Conservation (phyloP, 2,329 filamentous ascomycete species). For the Nemania bipapillata region DNA sequence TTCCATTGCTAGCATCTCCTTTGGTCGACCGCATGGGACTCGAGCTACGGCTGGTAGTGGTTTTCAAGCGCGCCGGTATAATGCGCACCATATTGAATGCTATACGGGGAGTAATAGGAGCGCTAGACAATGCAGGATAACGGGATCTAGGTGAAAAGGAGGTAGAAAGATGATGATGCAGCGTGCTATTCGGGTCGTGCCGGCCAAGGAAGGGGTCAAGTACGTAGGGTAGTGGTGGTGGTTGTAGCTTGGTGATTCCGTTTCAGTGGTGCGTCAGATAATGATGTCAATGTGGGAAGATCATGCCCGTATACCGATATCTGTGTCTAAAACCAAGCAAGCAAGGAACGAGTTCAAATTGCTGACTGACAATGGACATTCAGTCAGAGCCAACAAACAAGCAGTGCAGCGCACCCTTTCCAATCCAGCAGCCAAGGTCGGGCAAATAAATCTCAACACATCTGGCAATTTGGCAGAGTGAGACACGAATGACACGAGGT, state of each 20-base stretch:
- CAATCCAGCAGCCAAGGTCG: not conserved
- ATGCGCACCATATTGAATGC: slow-evolving; percentile 65
- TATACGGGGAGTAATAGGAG: slow-evolving; percentile 21
- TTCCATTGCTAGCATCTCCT: slow-evolving; percentile 56
- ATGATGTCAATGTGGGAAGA: slow-evolving; percentile 25
- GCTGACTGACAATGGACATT: not conserved
- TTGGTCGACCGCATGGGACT: slow-evolving; percentile 63
- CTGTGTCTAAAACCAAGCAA: slow-evolving; percentile 11
- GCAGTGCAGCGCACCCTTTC: not conserved
- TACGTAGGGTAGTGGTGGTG: not conserved
- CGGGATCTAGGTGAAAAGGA: slow-evolving; percentile 4
- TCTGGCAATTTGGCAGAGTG: not conserved
- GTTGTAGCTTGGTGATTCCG: slow-evolving; percentile 13
- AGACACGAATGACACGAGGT: slow-evolving; percentile 3
- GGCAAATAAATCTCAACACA: not conserved
- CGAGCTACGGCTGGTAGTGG: slow-evolving; percentile 60
- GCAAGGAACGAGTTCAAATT: not conserved
- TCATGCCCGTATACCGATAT: slow-evolving; percentile 6
- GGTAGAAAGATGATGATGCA: slow-evolving; percentile 25
- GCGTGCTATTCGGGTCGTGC: slow-evolving; percentile 27
- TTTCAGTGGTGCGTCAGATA: slow-evolving; percentile 25
- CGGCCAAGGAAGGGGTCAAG: slow-evolving; percentile 10
- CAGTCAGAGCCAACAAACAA: not conserved
- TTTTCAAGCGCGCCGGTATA: slow-evolving; percentile 65
- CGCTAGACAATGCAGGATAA: slow-evolving; percentile 25